Evolutionary conservation across 257 asterid species (phyloP), one percentile per base, ranked within the genome.

Genomic region (Rehmannia glutinosa): DNA sequence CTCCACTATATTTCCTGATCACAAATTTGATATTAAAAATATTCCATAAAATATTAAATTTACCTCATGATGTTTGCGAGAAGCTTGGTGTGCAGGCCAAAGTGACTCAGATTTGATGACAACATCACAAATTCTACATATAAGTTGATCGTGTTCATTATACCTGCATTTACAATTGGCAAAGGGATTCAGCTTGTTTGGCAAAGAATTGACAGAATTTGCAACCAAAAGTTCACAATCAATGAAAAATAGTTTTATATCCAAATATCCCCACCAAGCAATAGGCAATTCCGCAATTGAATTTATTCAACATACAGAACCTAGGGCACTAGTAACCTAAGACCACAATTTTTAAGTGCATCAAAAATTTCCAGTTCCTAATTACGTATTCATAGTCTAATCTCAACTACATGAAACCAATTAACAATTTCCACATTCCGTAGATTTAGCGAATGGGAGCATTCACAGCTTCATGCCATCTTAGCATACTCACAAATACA

Each of bases 11-110:
- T 6, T 20, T 55, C 16, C 45, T 21, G 42, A 32, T 19, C 65
- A 64, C 17, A 33, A 12, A 63, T 19, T 52, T 9, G 35, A 47
- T 38, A 42, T 4, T 1, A 70, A 46, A 13, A 63, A 1, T 62
- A 50, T 13, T 51, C 46, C 10, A 16, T 41, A n/a, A 46, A 27
- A 20, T 24, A 13, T 13, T 19, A 73, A 28, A n/a, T 62, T 59
- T 68, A 89, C 98, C 87, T 86, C 90, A 8, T 86, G 86, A 79
- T 93, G 98, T 68, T 90, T 93, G 13, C 92, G 94, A 66, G 98
- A 93, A 73, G 91, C 89, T 85, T 87, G 96, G 81, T 93, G 98
- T 43, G 91, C 98, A 51, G 90, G 95, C 98, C 98, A 93, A 51
- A 70, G 83, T 21, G 90, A 78, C 63, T 93, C 96, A 0, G 98